Conservation (phyloP, 495 filamentous ascomycete species). For the Lichenothelia convexa region DNA sequence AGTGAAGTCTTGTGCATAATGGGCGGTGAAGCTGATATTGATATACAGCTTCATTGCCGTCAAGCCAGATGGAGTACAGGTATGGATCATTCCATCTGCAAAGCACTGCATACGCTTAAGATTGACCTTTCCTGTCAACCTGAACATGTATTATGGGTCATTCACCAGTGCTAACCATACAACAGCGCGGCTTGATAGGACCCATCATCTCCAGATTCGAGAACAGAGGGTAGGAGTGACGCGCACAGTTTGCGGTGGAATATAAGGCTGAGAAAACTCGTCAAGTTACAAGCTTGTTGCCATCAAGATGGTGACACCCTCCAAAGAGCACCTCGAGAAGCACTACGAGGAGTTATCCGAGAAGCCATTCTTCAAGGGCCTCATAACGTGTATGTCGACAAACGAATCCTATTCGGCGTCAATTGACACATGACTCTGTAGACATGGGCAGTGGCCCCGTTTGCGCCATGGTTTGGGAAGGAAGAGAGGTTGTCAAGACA, state of each 20-base stretch:
- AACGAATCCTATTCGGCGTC: background rate
- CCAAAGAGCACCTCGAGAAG: constrained; percentile 87
- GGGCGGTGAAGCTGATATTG: constrained; percentile 4
- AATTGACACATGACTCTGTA: constrained; percentile 16
- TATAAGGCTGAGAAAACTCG: constrained; percentile 7
- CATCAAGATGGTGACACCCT: constrained; percentile 79
- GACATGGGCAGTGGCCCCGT: constrained; percentile 97
- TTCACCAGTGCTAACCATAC: constrained; percentile 11
- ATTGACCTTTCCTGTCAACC: constrained; percentile 1
- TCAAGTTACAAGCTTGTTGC: constrained; percentile 86
- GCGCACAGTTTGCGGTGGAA: background rate
- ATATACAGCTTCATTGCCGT: constrained; percentile 80
- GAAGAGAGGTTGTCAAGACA: constrained; percentile 92
- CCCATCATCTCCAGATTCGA: constrained; percentile 96
- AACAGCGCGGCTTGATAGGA: constrained; percentile 84
- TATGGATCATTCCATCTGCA: no score
- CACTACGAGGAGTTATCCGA: constrained; percentile 85
- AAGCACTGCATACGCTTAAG: background rate
- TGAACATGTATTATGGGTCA: constrained; percentile 7
- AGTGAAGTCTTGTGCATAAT: constrained; percentile 29
- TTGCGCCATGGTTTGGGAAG: constrained; percentile 98
- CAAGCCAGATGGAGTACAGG: constrained; percentile 99
- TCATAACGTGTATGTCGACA: constrained; percentile 52
- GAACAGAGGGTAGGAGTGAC: constrained; percentile 65
- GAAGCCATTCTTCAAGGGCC: constrained; percentile 93